phyloP scores from a whole-genome alignment of 768 basidiomycete species.

The Tylopilus balloui region DNA sequence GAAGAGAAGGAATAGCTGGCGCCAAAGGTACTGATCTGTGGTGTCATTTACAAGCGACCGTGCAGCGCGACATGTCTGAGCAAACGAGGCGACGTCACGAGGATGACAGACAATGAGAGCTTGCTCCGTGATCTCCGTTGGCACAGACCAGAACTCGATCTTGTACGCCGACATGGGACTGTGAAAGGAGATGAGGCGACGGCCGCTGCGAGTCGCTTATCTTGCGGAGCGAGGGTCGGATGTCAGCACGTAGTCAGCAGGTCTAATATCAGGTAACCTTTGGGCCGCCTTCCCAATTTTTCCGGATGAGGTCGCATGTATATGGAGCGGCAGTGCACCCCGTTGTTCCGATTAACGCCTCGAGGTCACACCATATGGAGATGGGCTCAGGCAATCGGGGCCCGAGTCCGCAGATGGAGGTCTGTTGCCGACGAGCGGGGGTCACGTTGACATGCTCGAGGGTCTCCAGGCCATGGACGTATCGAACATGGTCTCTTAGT shows the following conservation, averaged over 20 bases:
- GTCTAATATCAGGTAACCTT: neutral
- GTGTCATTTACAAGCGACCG: conserved; percentile 45
- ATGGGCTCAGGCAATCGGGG: neutral
- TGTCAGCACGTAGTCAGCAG: neutral
- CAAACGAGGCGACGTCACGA: conserved; percentile 54
- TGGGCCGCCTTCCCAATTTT: neutral
- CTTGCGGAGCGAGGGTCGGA: neutral
- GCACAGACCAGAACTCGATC: conserved; percentile 22
- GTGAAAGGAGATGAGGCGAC: neutral
- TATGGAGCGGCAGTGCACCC: neutral
- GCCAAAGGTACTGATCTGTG: conserved; percentile 63
- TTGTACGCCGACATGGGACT: conserved; percentile 5
- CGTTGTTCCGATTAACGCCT: neutral
- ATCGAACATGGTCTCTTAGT: too few relatives aligned
- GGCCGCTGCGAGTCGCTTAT: neutral
- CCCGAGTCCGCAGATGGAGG: neutral
- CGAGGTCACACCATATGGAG: neutral
- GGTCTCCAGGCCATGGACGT: neutral
- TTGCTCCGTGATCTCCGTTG: conserved; percentile 56
- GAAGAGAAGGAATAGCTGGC: conserved; percentile 51
- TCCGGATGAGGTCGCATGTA: neutral
- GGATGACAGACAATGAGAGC: conserved; percentile 54
- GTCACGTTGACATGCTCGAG: too few relatives aligned
- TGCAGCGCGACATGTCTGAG: conserved; percentile 49
- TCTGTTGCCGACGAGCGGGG: neutral